phyloP scores from a whole-genome alignment of 2,329 filamentous ascomycete species.

The Fusarium miscanthi region DNA sequence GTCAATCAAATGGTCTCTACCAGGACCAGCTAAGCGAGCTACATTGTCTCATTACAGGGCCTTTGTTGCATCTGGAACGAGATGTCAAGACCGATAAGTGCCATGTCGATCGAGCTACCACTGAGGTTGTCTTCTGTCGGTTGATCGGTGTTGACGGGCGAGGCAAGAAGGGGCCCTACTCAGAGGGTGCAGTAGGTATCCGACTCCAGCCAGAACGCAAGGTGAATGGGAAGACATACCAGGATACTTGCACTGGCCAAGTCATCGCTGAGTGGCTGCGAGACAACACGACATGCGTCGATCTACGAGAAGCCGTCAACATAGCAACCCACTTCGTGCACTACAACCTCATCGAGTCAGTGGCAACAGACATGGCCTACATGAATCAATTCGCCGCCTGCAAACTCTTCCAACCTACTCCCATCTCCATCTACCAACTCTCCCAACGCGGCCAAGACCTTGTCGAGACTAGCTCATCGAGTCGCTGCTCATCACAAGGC shows the following conservation, averaged over 20 bases:
- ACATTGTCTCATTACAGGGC: constrained; percentile 81
- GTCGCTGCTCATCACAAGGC: constrained; percentile 70
- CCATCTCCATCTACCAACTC: constrained; percentile 85
- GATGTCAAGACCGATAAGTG: constrained; percentile 87
- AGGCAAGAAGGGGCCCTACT: constrained; percentile 79
- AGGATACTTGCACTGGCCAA: constrained; percentile 91
- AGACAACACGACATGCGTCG: constrained; percentile 95
- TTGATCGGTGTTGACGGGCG: constrained; percentile 85
- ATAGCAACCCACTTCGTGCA: constrained; percentile 86
- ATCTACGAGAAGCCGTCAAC: constrained; percentile 85
- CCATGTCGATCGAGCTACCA: constrained; percentile 84
- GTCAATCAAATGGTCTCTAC: constrained; percentile 92
- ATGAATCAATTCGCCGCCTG: constrained; percentile 69
- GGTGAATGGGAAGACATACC: constrained; percentile 77
- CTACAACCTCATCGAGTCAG: constrained; percentile 81
- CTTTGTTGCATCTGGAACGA: constrained; percentile 89
- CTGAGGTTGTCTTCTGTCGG: constrained; percentile 93
- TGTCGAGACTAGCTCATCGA: constrained; percentile 62
- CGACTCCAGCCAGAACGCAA: constrained; percentile 91
- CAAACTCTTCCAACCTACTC: constrained; percentile 83
- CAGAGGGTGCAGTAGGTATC: constrained; percentile 55
- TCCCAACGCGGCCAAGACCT: constrained; percentile 81
- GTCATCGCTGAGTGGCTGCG: constrained; percentile 92
- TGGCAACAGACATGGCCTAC: constrained; percentile 76
- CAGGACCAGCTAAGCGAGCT: constrained; percentile 90